These are phyloP conservation scores for Gautieria morchelliformis DNA, from an alignment of 768 basidiomycete species.

Conservation along the genomic window DNA sequence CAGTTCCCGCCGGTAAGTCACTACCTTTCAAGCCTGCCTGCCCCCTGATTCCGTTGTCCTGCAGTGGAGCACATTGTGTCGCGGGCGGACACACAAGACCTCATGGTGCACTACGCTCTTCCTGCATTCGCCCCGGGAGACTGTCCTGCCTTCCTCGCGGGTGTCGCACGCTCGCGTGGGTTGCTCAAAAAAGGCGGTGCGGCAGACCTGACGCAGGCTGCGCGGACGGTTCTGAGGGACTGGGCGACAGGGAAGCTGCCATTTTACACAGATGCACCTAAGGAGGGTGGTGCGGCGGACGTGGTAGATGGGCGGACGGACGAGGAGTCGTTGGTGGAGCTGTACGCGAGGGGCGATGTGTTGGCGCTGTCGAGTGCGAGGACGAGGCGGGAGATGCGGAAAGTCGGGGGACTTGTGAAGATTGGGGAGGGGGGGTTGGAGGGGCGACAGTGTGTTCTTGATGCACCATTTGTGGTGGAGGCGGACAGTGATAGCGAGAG, in stretches of 20 bases:
- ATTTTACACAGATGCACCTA: constrained; percentile 55
- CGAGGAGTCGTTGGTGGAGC: constrained; percentile 1
- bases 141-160: constrained; percentile 60
- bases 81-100: constrained; percentile 63
- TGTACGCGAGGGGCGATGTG: constrained; percentile 28
- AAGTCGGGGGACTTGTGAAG: constrained; percentile 50
- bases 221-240: constrained; percentile 72
- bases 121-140: constrained; percentile 71
- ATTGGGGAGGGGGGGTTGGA: constrained; percentile 33
- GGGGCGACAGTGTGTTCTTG: constrained; percentile 31
- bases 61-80: constrained; percentile 55
- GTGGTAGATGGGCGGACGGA: constrained; percentile 1
- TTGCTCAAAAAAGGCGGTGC: constrained; percentile 75
- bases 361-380: constrained; percentile 36
- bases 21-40: not conserved
- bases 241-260: constrained; percentile 72
- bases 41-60: constrained; percentile 7
- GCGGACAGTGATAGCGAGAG: constrained; percentile 19
- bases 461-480: constrained; percentile 15
- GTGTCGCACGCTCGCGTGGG: constrained; percentile 64
- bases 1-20: constrained; percentile 52
- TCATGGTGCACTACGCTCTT: constrained; percentile 82
- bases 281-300: not conserved
- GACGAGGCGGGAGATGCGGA: constrained; percentile 62
- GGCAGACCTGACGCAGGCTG: constrained; percentile 63